Conservation (phyloP, 345 rosid species). For the Boechera divaricarpa region DNA sequence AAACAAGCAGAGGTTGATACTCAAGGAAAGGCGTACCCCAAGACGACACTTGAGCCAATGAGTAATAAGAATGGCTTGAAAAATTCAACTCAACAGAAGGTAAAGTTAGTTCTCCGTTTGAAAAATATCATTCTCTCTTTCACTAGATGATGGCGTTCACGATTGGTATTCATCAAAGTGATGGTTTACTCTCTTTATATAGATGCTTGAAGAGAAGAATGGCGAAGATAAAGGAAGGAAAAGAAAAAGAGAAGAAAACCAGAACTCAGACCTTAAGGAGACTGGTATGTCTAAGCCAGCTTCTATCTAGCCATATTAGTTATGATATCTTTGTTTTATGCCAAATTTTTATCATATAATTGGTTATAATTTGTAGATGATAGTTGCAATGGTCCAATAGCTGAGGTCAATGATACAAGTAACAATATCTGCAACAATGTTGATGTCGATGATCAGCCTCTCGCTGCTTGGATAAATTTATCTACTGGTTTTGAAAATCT, state of each 20-base stretch:
- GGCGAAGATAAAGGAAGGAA: constrained; percentile 2
- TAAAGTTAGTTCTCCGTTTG: neutral
- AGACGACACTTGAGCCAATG: constrained; percentile 2
- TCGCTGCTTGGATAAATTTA: constrained; percentile 50
- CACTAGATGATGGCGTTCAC: neutral
- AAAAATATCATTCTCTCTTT: neutral
- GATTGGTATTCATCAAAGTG: neutral
- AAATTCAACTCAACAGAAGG: constrained; percentile 14
- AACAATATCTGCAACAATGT: neutral
- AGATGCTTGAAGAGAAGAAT: constrained; percentile 22
- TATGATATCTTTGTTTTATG: neutral
- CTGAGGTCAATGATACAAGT: constrained; percentile 5
- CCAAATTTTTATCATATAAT: neutral
- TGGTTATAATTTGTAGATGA: constrained; percentile 24
- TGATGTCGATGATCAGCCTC: constrained; percentile 42
- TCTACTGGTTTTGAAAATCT: constrained; percentile 12
- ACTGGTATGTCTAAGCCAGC: constrained; percentile 21
- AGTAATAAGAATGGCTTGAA: neutral
- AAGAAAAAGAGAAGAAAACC: constrained; percentile 34
- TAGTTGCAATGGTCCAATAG: constrained; percentile 6
- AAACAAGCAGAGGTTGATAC: neutral
- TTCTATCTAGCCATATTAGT: neutral
- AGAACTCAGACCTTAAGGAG: neutral
- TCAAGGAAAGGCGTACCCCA: constrained; percentile 24
- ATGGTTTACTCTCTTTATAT: neutral